Base-by-base conservation (phyloP, 164 flowering plant genomes). In the Euptelea pleiosperma region DNA sequence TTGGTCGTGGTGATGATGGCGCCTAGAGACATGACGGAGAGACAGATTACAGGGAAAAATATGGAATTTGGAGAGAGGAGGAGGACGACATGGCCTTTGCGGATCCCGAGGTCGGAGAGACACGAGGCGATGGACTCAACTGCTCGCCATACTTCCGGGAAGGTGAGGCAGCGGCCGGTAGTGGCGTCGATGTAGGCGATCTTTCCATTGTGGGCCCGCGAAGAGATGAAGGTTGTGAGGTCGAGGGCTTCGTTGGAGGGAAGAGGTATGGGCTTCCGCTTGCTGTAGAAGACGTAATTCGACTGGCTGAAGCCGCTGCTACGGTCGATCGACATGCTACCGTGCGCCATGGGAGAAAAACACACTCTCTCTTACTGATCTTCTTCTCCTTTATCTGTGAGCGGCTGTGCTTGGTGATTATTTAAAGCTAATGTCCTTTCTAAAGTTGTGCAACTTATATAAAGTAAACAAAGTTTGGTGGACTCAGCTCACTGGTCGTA, bases 1-100 rank as follows among this genome's bases (percentile, higher is more conserved):
- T 89, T 89, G 16, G 89, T 73, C 52, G 94, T 89, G 69, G 96
- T 89, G 74, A 87, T 79, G 28, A 89, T 48, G 47, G 91, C 94
- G 46, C 96, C 96, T 58, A 89, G 77, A 19, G 91, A 85, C 85
- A 89, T 73, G 26, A 85, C 82, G 52, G 94, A 57, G 61, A 86
- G 83, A 69, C 86, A 85, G 44, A 89, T 73, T 43, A 89, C 44
- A 29, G 96, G 88, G 73, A 86, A 87, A 74, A 39, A 73, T 70
- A 89, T 76, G 63, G 96, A 89, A 68, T 89, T 89, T 0, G 91
- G 94, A 6, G 91, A 79, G 51, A 86, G 85, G 62, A 89, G 68
- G 46, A 89, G 79, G 59, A 89, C 41, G 59, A 89, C 97, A 69
- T 89, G 65, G 55, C 91, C 94, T 52, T 87, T 85, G 0, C 80